A percentile compares a stretch with the other conserved stretches of the same genome.
phyloP scores from a whole-genome alignment of 2,329 filamentous ascomycete species.

The Neurospora sp. region DNA sequence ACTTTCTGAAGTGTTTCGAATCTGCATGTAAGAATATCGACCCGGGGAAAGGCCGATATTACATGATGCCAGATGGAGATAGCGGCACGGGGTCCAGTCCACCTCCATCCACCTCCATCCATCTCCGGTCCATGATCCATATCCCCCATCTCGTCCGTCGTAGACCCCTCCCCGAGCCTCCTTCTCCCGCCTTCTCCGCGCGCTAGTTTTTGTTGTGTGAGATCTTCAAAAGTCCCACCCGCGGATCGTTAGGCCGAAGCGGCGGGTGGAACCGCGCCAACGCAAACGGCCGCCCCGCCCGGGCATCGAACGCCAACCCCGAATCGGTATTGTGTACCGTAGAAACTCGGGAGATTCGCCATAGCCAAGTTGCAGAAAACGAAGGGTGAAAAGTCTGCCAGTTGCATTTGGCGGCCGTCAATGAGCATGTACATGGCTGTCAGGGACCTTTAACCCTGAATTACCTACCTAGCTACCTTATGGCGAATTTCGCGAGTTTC shows the following conservation, averaged over 20 bases:
- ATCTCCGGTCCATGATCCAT: background rate
- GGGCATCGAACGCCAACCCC: background rate
- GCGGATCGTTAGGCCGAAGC: background rate
- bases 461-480: no score
- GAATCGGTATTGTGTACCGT: background rate
- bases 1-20: background rate
- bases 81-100: background rate
- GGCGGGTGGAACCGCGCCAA: background rate
- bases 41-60: background rate
- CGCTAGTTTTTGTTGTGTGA: background rate
- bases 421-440: no score
- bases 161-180: constrained; percentile 6
- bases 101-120: background rate
- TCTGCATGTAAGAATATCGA: background rate
- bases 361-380: no score
- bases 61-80: background rate
- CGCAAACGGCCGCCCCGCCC: background rate
- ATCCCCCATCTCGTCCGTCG: constrained; percentile 17
- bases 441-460: no score
- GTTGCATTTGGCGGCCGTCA: no score
- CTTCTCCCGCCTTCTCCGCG: background rate
- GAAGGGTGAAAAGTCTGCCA: no score
- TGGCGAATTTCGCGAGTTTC: no score
- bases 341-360: no score
- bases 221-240: background rate